phyloP scores from a whole-genome alignment of 1,284 basidiomycete genomes.

The Coniferiporia sulphurascens region DNA sequence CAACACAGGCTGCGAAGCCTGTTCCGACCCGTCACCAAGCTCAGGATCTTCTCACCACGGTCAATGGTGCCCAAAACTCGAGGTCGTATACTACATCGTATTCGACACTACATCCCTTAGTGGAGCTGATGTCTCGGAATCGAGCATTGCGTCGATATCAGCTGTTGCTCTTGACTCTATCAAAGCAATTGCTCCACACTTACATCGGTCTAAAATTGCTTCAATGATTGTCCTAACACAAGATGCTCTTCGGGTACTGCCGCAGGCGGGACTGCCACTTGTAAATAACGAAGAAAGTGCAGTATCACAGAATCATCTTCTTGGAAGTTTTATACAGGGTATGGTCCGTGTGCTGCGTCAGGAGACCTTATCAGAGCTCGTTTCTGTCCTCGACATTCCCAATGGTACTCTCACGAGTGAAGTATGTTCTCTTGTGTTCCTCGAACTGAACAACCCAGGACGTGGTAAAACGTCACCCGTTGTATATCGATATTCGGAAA shows the following conservation, averaged over 20 bases:
- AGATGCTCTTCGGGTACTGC: neutral
- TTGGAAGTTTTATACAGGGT: conserved; percentile 8
- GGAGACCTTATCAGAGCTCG: neutral
- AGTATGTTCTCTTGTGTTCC: neutral
- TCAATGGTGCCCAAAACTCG: neutral
- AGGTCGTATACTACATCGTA: conserved; percentile 1
- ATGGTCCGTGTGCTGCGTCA: conserved; percentile 13
- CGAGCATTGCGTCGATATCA: neutral
- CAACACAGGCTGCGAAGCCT: neutral
- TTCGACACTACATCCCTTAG: conserved; percentile 1
- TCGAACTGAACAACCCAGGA: neutral
- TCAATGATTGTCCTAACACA: conserved; percentile 3
- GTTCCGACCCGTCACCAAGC: neutral
- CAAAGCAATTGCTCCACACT: conserved; percentile 1
- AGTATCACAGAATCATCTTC: neutral
- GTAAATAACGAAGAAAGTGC: too few relatives aligned
- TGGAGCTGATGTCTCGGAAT: neutral
- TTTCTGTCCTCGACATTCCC: conserved; percentile 1
- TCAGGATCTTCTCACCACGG: neutral
- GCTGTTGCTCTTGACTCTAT: neutral
- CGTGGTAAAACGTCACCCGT: neutral
- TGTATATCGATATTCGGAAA: conserved; percentile 1
- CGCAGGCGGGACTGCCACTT: neutral
- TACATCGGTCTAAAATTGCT: neutral
- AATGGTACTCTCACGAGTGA: neutral